A percentile compares a stretch with the other conserved stretches of the same genome.
Conservation (phyloP, 352 stramenopile species). For the Thalassiosira livingstoniorum region DNA sequence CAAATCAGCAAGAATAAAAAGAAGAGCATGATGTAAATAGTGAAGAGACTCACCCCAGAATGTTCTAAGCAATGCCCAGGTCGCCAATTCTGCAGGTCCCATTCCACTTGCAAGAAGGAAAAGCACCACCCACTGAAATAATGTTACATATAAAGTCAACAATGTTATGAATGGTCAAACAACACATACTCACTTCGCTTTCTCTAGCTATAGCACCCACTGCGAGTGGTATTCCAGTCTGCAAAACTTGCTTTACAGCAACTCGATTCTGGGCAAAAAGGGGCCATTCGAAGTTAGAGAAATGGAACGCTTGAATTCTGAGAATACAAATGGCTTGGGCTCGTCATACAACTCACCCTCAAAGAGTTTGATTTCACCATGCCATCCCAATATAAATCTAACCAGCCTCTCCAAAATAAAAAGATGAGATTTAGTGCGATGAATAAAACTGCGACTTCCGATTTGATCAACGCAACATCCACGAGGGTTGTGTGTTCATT, state of each 20-base stretch:
- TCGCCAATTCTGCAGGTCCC: constrained; percentile 36
- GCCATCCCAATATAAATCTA: constrained; percentile 31
- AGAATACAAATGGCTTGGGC: not conserved
- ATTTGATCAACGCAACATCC: constrained; percentile 21
- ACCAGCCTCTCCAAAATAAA: constrained; percentile 31
- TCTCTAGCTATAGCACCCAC: constrained; percentile 33
- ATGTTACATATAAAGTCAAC: not conserved
- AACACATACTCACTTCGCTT: constrained; percentile 23
- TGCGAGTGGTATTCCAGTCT: constrained; percentile 39
- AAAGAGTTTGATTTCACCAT: constrained; percentile 36
- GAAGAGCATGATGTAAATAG: not conserved
- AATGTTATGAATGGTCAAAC: not conserved
- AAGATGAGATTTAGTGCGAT: constrained; percentile 34
- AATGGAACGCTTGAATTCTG: no score
- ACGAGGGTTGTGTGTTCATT: constrained; percentile 13
- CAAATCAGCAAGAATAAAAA: not conserved
- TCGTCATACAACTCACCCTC: constrained; percentile 21
- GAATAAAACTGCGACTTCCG: constrained; percentile 15
- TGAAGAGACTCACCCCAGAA: constrained; percentile 8
- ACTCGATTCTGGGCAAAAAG: constrained; percentile 20
- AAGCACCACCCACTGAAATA: constrained; percentile 21
- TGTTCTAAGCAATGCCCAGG: constrained; percentile 31
- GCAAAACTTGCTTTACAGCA: constrained; percentile 40
- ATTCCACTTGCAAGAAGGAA: constrained; percentile 31
- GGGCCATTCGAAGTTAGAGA: no score